Percentiles rank a stretch among this genome's conserved stretches.
Evolutionary conservation across 768 basidiomycete genomes (phyloP).

Genomic region (Boletus insuetus): DNA sequence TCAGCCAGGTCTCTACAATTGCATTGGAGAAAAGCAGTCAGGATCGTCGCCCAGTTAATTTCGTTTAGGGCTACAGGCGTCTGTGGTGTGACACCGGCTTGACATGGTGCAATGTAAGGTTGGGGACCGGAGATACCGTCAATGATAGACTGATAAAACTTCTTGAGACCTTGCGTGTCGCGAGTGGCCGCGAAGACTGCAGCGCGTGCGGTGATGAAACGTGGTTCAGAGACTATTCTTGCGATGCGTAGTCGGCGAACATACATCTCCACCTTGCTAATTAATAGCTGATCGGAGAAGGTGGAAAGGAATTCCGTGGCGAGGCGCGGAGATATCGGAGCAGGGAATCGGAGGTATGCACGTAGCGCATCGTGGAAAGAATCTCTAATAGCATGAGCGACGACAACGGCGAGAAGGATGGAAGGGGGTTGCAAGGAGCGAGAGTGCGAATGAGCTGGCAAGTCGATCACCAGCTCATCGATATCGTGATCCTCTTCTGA

Average conservation of each 20-base stretch:
- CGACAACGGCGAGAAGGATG: constrained; percentile 52
- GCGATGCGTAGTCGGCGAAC: constrained; percentile 49
- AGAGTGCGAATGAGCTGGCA: constrained; percentile 15
- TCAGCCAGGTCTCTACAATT: constrained; percentile 56
- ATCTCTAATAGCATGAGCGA: constrained; percentile 58
- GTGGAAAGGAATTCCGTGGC: constrained; percentile 40
- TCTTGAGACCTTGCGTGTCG: constrained; percentile 36
- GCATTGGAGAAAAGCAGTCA: constrained; percentile 60
- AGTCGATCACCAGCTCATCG: constrained; percentile 26
- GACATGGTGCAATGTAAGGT: constrained; percentile 51
- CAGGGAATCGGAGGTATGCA: constrained; percentile 37
- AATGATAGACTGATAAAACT: constrained; percentile 50
- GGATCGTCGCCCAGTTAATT: constrained; percentile 60
- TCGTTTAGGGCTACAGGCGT: constrained; percentile 54
- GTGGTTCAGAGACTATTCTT: constrained; percentile 48
- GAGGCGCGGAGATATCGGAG: constrained; percentile 35
- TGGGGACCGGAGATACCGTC: constrained; percentile 49
- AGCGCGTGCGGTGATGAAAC: constrained; percentile 49
- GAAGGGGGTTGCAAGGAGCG: constrained; percentile 22
- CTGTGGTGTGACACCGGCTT: constrained; percentile 34
- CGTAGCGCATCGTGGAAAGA: constrained; percentile 57
- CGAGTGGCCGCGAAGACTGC: constrained; percentile 40
- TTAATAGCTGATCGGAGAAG: constrained; percentile 37
- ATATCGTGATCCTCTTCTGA: constrained; percentile 18
- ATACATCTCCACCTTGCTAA: constrained; percentile 43